Evolutionary conservation across 139 green algal genomes (phyloP), one percentile per base, ranked within the genome.

Genomic region (Pedinophyceae sp.): DNA sequence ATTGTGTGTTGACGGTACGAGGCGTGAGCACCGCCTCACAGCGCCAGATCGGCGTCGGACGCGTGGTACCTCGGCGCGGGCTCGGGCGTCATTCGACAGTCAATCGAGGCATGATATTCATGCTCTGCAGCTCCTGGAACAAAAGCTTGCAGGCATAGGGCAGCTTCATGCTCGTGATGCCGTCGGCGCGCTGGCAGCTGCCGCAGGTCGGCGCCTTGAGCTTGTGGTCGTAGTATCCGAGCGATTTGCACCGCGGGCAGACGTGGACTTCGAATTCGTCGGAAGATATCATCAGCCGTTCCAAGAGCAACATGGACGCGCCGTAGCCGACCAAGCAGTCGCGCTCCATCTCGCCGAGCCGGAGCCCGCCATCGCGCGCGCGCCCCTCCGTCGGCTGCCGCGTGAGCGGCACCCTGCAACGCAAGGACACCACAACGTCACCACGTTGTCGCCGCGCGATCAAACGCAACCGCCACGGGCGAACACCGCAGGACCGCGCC

Each of bases 21-120:
- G n/a, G n/a, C n/a, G n/a, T n/a, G n/a, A n/a, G n/a, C n/a, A n/a
- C n/a, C n/a, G n/a, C n/a, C n/a, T n/a, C n/a, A n/a, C n/a, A n/a
- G n/a, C n/a, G n/a, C n/a, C n/a, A n/a, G n/a, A n/a, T n/a, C n/a
- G n/a, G n/a, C n/a, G n/a, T n/a, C n/a, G n/a, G n/a, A n/a, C n/a
- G n/a, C n/a, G n/a, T n/a, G n/a, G n/a, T n/a, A n/a, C n/a, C n/a
- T n/a, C n/a, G n/a, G n/a, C n/a, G n/a, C n/a, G n/a, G n/a, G n/a
- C n/a, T n/a, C n/a, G n/a, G n/a, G n/a, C n/a, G n/a, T n/a, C n/a
- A n/a, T n/a, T n/a, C n/a, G n/a, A n/a, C n/a, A n/a, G n/a, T n/a
- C n/a, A n/a, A n/a, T n/a, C n/a, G n/a, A n/a, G 85, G 85, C 6
- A 93, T 69, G 55, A 97, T 94, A 73, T 95, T 95, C 85, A 95